These are phyloP conservation scores for Xylaria venustula DNA, from an alignment of 495 filamentous ascomycete genomes.

Conservation along the genomic window DNA sequence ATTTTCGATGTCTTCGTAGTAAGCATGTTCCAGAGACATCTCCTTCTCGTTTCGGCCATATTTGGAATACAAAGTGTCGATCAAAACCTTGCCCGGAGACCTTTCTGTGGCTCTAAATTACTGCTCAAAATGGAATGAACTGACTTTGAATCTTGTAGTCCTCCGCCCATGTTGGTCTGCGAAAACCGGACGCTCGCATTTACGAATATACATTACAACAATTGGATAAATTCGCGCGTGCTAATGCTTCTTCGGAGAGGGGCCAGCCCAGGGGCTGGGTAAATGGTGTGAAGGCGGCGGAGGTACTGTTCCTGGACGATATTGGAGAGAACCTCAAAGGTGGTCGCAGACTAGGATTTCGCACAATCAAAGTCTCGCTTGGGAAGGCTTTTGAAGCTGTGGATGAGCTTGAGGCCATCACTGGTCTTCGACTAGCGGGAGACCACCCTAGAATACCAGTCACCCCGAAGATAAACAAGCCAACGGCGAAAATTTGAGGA, in stretches of 20 bases:
- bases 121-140: background rate
- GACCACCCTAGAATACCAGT: conserved; percentile 44
- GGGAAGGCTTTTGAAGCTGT: conserved; percentile 75
- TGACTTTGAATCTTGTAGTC: conserved; percentile 28
- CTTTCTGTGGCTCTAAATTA: background rate
- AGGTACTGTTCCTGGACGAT: conserved; percentile 90
- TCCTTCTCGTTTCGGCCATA: background rate
- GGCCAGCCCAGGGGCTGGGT: conserved; percentile 45
- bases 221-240: conserved; percentile 59
- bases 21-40: background rate
- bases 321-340: conserved; percentile 91
- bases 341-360: conserved; percentile 71
- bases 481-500: conserved; percentile 39
- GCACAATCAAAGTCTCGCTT: conserved; percentile 79
- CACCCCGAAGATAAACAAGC: conserved; percentile 30
- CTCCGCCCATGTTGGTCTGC: conserved; percentile 78
- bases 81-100: background rate
- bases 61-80: background rate
- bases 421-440: conserved; percentile 46
- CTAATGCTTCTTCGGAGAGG: conserved; percentile 33
- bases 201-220: conserved; percentile 70
- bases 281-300: conserved; percentile 56
- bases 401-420: conserved; percentile 50
- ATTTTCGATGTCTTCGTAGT: conserved; percentile 78
- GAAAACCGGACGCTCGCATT: conserved; percentile 83